phyloP scores from a whole-genome alignment of 2,329 filamentous ascomycete species.

The Lasiodiplodia hormozganensis region DNA sequence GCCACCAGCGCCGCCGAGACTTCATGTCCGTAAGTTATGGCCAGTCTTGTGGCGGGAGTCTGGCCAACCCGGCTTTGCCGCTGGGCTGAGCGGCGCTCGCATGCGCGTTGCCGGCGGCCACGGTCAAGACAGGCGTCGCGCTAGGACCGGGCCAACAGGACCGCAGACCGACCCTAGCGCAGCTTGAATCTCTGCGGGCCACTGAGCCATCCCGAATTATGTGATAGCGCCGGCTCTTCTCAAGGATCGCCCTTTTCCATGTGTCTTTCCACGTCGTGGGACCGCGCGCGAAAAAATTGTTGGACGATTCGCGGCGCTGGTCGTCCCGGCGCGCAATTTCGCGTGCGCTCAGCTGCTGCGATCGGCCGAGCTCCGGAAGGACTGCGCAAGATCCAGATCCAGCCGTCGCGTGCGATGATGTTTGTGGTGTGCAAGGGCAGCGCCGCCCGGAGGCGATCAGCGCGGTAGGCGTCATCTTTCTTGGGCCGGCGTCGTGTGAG shows the following conservation, averaged over 20 bases:
- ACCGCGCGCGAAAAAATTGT: neutral
- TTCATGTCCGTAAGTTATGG: neutral
- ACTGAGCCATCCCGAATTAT: constrained; percentile 14
- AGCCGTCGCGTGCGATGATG: constrained; percentile 16
- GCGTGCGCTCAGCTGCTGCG: neutral
- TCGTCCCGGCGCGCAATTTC: constrained; percentile 13
- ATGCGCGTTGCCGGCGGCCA: constrained; percentile 9
- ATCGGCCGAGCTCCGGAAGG: constrained; percentile 10
- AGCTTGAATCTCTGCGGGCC: constrained; percentile 3
- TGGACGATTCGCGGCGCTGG: neutral
- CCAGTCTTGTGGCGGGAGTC: neutral
- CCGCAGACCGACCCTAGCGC: constrained; percentile 5
- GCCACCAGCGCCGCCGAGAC: neutral
- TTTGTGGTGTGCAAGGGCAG: constrained; percentile 6
- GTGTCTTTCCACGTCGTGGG: constrained; percentile 8
- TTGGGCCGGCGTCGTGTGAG: neutral
- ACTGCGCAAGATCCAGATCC: neutral
- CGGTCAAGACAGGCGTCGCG: neutral
- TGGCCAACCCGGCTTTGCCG: neutral
- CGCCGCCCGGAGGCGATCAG: neutral
- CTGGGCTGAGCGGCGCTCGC: neutral
- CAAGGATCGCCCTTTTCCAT: constrained; percentile 9
- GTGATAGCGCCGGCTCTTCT: neutral
- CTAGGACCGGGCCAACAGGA: neutral
- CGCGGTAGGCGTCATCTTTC: neutral